phyloP scores from a whole-genome alignment of 23 red algal genomes.

The Gracilaria domingensis region DNA sequence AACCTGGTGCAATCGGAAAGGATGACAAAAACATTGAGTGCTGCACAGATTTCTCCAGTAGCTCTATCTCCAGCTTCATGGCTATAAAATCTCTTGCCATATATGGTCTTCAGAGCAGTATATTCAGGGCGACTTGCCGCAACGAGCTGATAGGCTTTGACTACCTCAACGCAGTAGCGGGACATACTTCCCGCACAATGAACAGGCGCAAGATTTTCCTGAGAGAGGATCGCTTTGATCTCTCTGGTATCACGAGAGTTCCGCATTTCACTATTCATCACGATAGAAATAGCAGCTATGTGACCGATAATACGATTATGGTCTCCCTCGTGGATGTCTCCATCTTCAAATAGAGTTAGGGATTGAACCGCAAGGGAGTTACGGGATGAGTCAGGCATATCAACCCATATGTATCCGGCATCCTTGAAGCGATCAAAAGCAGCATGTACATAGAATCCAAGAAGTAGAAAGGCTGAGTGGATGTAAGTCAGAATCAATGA shows the following conservation, averaged over 20 bases:
- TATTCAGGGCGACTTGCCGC: constrained; percentile 22
- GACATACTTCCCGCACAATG: constrained; percentile 34
- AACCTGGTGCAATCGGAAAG: constrained; percentile 58
- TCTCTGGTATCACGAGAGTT: constrained; percentile 40
- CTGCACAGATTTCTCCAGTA: constrained; percentile 22
- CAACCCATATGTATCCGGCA: constrained; percentile 36
- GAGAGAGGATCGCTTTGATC: constrained; percentile 36
- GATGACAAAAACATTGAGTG: not conserved
- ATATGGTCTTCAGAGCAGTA: not conserved
- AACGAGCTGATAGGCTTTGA: constrained; percentile 14
- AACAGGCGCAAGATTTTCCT: constrained; percentile 38
- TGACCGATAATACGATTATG: constrained; percentile 41
- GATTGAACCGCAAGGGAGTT: constrained; percentile 43
- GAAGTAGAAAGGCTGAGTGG: constrained; percentile 42
- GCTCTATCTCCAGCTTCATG: constrained; percentile 20
- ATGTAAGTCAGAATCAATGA: too few species aligned
- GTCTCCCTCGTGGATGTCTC: constrained; percentile 36
- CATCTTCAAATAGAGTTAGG: constrained; percentile 6
- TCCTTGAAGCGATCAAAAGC: constrained; percentile 34
- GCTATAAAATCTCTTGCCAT: constrained; percentile 5
- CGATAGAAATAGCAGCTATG: constrained; percentile 35
- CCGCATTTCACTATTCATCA: constrained; percentile 39
- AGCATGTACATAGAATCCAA: constrained; percentile 49
- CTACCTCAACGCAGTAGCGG: constrained; percentile 40
- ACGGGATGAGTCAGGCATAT: not conserved